Evolutionary conservation across 495 filamentous ascomycete species (phyloP).

Genomic region (Penicillium roqueforti): DNA sequence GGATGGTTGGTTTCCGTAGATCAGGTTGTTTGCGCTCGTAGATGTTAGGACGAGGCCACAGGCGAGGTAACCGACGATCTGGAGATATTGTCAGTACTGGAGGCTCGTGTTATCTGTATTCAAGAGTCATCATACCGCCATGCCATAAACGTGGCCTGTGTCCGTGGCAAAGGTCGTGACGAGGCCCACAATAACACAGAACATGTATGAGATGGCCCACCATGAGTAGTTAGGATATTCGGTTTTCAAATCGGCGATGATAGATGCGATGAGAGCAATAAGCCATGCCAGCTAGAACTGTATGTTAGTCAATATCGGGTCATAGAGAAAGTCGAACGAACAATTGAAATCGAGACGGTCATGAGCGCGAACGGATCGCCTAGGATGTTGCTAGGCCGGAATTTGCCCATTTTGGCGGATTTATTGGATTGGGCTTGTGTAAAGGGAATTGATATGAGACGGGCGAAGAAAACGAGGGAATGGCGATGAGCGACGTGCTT

Average conservation of each 20-base stretch:
- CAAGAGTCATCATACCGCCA: constrained; percentile 59
- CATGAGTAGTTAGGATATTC: constrained; percentile 80
- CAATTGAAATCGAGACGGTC: constrained; percentile 85
- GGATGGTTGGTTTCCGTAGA: constrained; percentile 66
- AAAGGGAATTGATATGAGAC: not conserved
- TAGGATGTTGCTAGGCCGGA: constrained; percentile 81
- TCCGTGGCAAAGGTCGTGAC: constrained; percentile 77
- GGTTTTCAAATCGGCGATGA: constrained; percentile 61
- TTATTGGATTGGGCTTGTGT: not conserved
- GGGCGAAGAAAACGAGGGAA: not conserved
- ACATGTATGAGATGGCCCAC: constrained; percentile 83
- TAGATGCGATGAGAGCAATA: constrained; percentile 81
- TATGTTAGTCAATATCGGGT: not conserved
- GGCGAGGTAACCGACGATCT: constrained; percentile 81
- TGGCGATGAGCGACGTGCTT: not conserved
- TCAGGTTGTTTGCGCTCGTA: constrained; percentile 73
- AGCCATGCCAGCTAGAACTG: constrained; percentile 79
- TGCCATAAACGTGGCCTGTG: constrained; percentile 77
- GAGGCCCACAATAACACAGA: constrained; percentile 75
- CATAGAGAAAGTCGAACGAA: constrained; percentile 44
- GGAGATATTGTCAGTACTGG: constrained; percentile 15
- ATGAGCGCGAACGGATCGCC: constrained; percentile 96
- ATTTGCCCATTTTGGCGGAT: constrained; percentile 48
- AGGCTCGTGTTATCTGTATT: not conserved
- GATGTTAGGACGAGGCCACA: constrained; percentile 79